Evolutionary conservation across 2,329 filamentous ascomycete genomes (phyloP).

Genomic region (Neopestalotiopsis clavispora): DNA sequence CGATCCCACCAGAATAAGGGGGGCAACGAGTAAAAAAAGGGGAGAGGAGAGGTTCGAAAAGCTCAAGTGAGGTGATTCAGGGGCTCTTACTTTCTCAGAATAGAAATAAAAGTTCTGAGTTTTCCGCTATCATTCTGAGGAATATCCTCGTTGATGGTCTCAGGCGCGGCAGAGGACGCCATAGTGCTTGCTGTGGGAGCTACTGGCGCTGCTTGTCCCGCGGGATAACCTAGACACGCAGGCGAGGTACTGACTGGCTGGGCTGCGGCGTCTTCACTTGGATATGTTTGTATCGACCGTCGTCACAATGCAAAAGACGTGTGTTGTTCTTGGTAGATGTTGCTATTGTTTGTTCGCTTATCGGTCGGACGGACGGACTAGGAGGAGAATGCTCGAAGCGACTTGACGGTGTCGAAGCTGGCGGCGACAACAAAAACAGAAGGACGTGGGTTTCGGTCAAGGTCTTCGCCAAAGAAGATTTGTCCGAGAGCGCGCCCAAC

Average conservation of each 20-base stretch:
- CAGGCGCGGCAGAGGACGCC: constrained; percentile 29
- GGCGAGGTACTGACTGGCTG: background rate
- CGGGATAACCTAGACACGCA: background rate
- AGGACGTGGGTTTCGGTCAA: background rate
- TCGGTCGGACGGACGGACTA: background rate
- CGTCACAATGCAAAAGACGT: background rate
- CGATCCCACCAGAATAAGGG: background rate
- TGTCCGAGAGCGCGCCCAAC: background rate
- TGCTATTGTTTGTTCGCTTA: background rate
- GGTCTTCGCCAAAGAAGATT: background rate
- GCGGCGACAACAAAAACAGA: background rate
- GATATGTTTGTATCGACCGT: background rate
- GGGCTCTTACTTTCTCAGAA: constrained; percentile 78
- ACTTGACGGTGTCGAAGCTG: background rate
- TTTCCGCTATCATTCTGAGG: constrained; percentile 80
- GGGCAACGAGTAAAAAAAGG: background rate
- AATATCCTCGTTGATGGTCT: constrained; percentile 35
- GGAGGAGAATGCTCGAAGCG: background rate
- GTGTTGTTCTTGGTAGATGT: background rate
- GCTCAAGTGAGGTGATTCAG: background rate
- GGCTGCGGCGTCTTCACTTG: background rate
- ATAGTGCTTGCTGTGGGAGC: constrained; percentile 23
- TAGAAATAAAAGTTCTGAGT: constrained; percentile 85
- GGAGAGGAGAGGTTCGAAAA: background rate
- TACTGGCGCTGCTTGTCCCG: background rate